Evolutionary conservation across 1,284 basidiomycete species (phyloP), one percentile per base, ranked within the genome.

Genomic region (Rhodotorula sp.): DNA sequence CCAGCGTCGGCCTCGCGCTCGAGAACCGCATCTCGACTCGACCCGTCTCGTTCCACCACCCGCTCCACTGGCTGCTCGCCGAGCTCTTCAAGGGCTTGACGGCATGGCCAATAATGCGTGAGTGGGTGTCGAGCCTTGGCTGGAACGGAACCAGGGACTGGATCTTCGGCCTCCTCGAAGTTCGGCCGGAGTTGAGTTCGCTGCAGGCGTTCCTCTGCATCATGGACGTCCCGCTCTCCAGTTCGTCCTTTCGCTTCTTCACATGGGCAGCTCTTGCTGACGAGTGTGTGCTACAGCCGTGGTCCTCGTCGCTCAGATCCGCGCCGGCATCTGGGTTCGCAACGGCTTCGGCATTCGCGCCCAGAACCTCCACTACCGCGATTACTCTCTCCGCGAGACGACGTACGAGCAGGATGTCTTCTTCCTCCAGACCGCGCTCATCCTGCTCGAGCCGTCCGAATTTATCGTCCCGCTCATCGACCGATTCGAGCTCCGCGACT

Each of bases 381-480:
- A 99, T 79, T 93, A 93, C 79, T 90, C 91, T 85, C 86, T 98
- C 64, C 89, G 95, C 36, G 96, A 98, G 80, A 86, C 93, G 17
- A 98, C 95, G 79, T 94, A 95, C 79, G 95, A 99, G 80, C 94
- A 98, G 79, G 95, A 99, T 76, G 84, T 99, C 36, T 96, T 90
- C 84, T 86, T 98, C 68, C 84, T 99, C 8, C 95, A 98, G 81
- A 86, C 69, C 9, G 89, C 89, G 0, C 85, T 98, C 57, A 85
- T 91, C 76, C 83, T 90, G 52, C 83, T 94, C 56, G 89, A 93
- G 67, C 91, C 91, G 3, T 86, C 90, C 74, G 85, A 87, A 36
- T 87, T 96, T 74, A 83, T 98, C 68, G 87, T 91, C 72, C 88
- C 89, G 71, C 87, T 97, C 77, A 87, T 98, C 59, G 92, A 97